Evolutionary conservation across 257 asterid species (phyloP), one percentile per base, ranked within the genome.

Genomic region (Solanum commersonii): DNA sequence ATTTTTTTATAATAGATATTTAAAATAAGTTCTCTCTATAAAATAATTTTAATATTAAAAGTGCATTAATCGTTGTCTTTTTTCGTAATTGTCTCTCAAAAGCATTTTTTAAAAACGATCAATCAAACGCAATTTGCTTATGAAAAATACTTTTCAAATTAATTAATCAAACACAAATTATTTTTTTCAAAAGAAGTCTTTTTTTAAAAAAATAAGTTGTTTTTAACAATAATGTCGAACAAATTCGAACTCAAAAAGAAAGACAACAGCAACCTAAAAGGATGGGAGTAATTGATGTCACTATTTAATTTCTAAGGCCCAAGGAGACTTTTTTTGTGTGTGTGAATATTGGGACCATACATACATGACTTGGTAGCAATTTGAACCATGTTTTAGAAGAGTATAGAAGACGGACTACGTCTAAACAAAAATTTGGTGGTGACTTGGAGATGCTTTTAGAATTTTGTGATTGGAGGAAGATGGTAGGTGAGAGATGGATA

Each of bases 191-290:
- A 52, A n/a, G n/a, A n/a, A n/a, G n/a, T n/a, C n/a, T n/a, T 16
- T 3, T 46, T 46, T 0, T 0, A 2, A 16, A 52, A 1, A 52
- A 52, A 16, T 16, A 52, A 52, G 1, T 1, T 0, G 0, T 52
- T 18, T 49, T 16, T 52, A 52, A 16, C 60, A 18, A 5, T 6
- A 16, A 0, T 52, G 23, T 52, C 3, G 3, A 52, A 18, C n/a
- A 52, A 0, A 7, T 18, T 52, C 4, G 4, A 52, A 16, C 23
- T 16, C 0, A 2, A 16, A 18, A 6, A 52, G 8, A 16, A 2
- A 52, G 10, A 52, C 63, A 16, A 18, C 10, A 52, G 1, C 63
- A 52, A 52, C 63, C 63, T 52, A 2, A 56, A 56, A 56, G 7
- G 65, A 56, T 56, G 25, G 65, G 65, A 56, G 65, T 56, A 56